phyloP scores from a whole-genome alignment of 169 alveolate species.

The Eimeria sp. region DNA sequence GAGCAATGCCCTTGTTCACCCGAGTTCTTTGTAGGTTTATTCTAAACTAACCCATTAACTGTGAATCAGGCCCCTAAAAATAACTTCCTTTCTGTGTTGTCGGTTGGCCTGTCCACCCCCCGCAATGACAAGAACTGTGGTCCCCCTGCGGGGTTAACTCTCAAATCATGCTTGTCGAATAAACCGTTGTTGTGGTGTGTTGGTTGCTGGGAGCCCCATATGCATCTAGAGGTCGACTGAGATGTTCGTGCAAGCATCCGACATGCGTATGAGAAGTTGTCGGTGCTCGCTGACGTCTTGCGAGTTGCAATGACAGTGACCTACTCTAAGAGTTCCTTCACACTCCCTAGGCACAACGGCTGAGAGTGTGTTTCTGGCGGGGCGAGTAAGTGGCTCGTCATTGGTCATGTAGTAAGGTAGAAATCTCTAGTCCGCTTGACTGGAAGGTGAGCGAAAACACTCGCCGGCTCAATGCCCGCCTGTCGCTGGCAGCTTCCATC shows the following conservation, averaged over 20 bases:
- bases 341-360: no score
- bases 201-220: background rate
- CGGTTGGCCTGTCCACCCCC: background rate
- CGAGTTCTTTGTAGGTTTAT: no score
- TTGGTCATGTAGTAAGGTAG: background rate
- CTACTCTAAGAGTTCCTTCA: background rate
- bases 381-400: no score
- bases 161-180: background rate
- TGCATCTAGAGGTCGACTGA: background rate
- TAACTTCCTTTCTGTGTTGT: background rate
- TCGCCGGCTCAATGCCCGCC: background rate
- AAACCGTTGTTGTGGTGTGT: background rate
- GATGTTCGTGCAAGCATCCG: background rate
- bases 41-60: background rate
- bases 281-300: background rate
- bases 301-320: background rate
- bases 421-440: background rate
- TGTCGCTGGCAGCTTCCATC: background rate
- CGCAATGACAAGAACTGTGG: background rate
- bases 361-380: no score
- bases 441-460: background rate
- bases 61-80: background rate
- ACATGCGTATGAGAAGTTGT: background rate
- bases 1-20: background rate
- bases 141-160: background rate